phyloP scores from a whole-genome alignment of 441 rosid species.

The Hypseocharis bilobata region DNA sequence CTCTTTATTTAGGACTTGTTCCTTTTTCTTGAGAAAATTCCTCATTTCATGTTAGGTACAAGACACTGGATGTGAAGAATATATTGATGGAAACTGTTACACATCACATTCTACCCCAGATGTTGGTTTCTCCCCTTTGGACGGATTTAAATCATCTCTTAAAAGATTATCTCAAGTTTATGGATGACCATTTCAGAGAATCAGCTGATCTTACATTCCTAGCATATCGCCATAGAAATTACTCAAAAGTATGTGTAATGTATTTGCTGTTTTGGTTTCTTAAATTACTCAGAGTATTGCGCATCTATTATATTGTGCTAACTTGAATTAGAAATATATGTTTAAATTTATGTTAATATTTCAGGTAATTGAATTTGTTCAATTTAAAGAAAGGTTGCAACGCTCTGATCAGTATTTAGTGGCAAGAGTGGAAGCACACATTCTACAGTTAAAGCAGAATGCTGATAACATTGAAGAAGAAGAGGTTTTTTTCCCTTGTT shows the following conservation, averaged over 20 bases:
- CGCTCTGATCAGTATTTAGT: slow-evolving; percentile 70
- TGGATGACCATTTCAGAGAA: slow-evolving; percentile 97
- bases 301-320: not conserved
- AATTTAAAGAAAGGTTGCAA: slow-evolving; percentile 80
- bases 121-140: slow-evolving; percentile 84
- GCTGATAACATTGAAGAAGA: slow-evolving; percentile 67
- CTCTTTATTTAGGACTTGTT: not conserved
- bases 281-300: not conserved
- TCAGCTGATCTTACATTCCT: slow-evolving; percentile 96
- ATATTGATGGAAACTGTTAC: slow-evolving; percentile 86
- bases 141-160: slow-evolving; percentile 55
- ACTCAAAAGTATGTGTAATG: slow-evolving; percentile 61
- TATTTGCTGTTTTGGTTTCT: not conserved
- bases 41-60: slow-evolving; percentile 51
- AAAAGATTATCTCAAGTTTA: slow-evolving; percentile 84
- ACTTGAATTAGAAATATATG: not conserved
- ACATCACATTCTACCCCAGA: slow-evolving; percentile 78
- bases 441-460: slow-evolving; percentile 72
- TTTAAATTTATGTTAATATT: slow-evolving; percentile 17
- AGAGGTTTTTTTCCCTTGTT: slow-evolving; percentile 39
- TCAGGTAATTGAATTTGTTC: slow-evolving; percentile 95
- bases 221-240: slow-evolving; percentile 95
- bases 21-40: slow-evolving; percentile 12
- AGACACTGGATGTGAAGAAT: slow-evolving; percentile 88
- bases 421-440: slow-evolving; percentile 60